phyloP scores from a whole-genome alignment of 2,329 filamentous ascomycete species.

The Dactylellina drechsleri region DNA sequence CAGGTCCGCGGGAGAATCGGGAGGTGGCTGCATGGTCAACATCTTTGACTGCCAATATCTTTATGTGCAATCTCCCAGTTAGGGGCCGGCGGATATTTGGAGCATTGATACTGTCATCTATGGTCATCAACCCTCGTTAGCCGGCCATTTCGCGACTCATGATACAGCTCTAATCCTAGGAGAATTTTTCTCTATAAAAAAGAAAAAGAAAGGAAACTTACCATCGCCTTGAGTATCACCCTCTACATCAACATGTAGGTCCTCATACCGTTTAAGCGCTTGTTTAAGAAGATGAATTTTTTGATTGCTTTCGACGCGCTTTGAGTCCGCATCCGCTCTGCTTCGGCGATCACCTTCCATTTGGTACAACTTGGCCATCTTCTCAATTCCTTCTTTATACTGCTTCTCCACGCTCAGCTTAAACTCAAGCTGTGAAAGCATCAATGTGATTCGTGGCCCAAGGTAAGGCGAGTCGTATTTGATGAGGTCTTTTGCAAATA shows the following conservation, averaged over 20 bases:
- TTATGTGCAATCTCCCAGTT: constrained; percentile 86
- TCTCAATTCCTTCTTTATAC: constrained; percentile 98
- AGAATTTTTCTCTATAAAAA: too few relatives aligned
- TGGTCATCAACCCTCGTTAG: neutral
- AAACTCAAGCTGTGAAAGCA: constrained; percentile 98
- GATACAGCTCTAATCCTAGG: constrained; percentile 11
- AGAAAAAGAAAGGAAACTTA: constrained; percentile 63
- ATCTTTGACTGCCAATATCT: constrained; percentile 88
- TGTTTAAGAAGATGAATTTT: constrained; percentile 97
- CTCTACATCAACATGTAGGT: constrained; percentile 94
- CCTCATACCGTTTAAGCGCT: constrained; percentile 94
- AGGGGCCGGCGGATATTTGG: constrained; percentile 96
- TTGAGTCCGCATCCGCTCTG: constrained; percentile 87
- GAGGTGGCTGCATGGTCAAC: constrained; percentile 88
- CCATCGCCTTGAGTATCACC: constrained; percentile 78
- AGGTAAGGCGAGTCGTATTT: constrained; percentile 98
- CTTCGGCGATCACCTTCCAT: constrained; percentile 98
- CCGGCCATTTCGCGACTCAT: neutral
- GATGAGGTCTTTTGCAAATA: constrained; percentile 77
- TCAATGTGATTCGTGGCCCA: constrained; percentile 96
- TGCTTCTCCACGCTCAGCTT: constrained; percentile 99
- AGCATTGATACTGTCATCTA: constrained; percentile 95
- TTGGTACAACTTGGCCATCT: constrained; percentile 97
- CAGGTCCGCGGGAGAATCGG: constrained; percentile 86
- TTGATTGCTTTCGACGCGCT: constrained; percentile 93